Evolutionary conservation across 345 rosid species (phyloP), one percentile per base, ranked within the genome.

Genomic region (Citrus reticulata): DNA sequence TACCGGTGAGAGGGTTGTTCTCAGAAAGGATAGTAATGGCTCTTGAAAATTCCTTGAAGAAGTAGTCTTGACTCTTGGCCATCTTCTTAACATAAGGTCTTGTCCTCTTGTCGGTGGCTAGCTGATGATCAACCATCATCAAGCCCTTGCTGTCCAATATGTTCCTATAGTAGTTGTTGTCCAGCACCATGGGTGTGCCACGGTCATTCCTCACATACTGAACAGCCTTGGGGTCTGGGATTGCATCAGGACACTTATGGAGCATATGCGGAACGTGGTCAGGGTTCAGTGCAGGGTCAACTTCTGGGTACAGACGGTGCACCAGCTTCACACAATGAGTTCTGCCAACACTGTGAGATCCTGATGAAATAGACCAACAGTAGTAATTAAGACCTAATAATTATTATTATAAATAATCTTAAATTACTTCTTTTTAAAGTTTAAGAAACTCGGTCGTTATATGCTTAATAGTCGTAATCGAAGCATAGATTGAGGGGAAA

Each of bases 131-230:
- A 70, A 95, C 99, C 4, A 89, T 81, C 72, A 95, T 76, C 86
- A 93, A 73, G 9, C 97, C 99, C 88, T 95, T 95, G 87, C 89
- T 93, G 91, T 93, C 98, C 85, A 95, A 78, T 11, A 95, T 91
- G 90, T 95, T 95, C 64, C 95, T 91, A 89, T 95, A 95, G 87
- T 93, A 93, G 82, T 95, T 93, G 93, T 95, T 95, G 87, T 95
- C 99, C 37, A 95, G 83, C 0, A 86, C 72, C 99, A 95, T 95
- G 66, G 98, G 99, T 0, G 99, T 95, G 27, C 99, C 98, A 1
- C 97, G 85, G 89, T 95, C 99, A 51, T 95, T 95, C 79, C 99
- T 90, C 82, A 95, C 99, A 68, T 95, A 95, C 79, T 95, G 97
- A 17, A 93, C 99, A 0, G 97, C 97, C 79, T 95, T 95, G 0